Evolutionary conservation across 345 rosid species (phyloP), one percentile per base, ranked within the genome.

Genomic region (Turnera subulata): DNA sequence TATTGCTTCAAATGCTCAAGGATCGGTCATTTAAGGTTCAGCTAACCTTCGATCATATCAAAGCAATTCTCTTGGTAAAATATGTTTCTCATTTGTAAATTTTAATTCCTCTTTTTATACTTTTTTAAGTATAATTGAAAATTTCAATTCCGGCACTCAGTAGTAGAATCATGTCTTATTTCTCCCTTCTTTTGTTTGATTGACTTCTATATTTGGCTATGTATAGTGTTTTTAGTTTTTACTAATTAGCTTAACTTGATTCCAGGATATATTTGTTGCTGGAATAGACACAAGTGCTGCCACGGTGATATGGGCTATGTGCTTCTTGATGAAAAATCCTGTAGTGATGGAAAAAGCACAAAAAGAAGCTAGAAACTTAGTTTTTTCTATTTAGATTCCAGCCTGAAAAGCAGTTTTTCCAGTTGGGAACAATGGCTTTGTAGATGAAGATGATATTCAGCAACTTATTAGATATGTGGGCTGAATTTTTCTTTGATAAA

Each of bases 291-390:
- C 84, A 0, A 61, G 67, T 1, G 74, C 78, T 1, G 57, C 73
- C 2, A 50, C 79, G 0, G 51, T 73, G 53, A 61, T 53, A n/a
- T 86, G 87, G 85, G 65, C 77, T 0, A 81, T 83, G 76, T 69
- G 79, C 0, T 61, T 60, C 5, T 65, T 80, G 2, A 79, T 52
- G 48, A 42, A 42, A 15, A 9, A 42, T 16, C 16, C 45, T 42
- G 1, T 4, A 13, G 59, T 62, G 12, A 61, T 85, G 78, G 64
- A 63, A 61, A 78, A 67, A 68, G 65, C 37, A 61, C 80, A 79
- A 62, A 59, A 11, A 14, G 78, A 80, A 53, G 53, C 65, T 26
- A 56, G 78, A 42, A 58, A 51, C 11, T 4, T 44, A 4, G 20
- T n/a, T 52, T 22, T 13, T 13, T 13, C 39, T 20, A 26, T 32